These are phyloP conservation scores for Tetracladium setigerum DNA, from an alignment of 495 filamentous ascomycete genomes.

Conservation along the genomic window DNA sequence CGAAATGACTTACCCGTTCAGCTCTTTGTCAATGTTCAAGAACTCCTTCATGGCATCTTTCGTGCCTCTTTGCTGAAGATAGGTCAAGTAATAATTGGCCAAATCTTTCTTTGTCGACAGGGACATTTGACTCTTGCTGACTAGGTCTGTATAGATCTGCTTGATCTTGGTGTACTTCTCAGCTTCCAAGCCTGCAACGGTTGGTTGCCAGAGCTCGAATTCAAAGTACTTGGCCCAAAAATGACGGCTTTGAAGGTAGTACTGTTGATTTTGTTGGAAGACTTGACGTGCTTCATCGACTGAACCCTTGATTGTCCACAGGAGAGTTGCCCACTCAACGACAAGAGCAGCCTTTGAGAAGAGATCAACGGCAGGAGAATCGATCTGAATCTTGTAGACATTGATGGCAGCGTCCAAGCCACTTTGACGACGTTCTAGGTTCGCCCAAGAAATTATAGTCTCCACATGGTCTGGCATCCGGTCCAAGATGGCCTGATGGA, in stretches of 20 bases:
- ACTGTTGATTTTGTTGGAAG: slow-evolving; percentile 74
- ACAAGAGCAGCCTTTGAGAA: slow-evolving; percentile 82
- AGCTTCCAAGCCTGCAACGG: slow-evolving; percentile 53
- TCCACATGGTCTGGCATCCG: slow-evolving; percentile 68
- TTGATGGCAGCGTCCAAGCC: slow-evolving; percentile 84
- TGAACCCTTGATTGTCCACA: slow-evolving; percentile 88
- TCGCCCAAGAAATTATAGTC: slow-evolving; percentile 82
- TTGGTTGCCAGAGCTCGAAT: slow-evolving; percentile 87
- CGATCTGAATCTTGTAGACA: slow-evolving; percentile 73
- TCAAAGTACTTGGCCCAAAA: slow-evolving; percentile 90
- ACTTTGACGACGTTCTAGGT: slow-evolving; percentile 73
- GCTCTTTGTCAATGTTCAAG: slow-evolving; percentile 72
- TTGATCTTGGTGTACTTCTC: slow-evolving; percentile 68
- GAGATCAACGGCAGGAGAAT: slow-evolving; percentile 61
- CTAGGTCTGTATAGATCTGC: slow-evolving; percentile 70
- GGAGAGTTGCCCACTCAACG: slow-evolving; percentile 78
- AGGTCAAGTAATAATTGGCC: slow-evolving; percentile 71
- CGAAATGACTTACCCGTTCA: slow-evolving; percentile 60
- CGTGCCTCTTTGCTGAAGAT: slow-evolving; percentile 78
- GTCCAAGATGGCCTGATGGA: slow-evolving; percentile 71
- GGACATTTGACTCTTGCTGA: slow-evolving; percentile 64
- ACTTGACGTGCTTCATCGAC: slow-evolving; percentile 79
- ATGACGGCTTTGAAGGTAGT: slow-evolving; percentile 76
- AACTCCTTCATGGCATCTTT: slow-evolving; percentile 82
- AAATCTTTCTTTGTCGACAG: slow-evolving; percentile 65